A percentile compares a stretch with the other conserved stretches of the same genome.
Conservation (phyloP, 2,329 filamentous ascomycete species). For the Xylaria sp. region DNA sequence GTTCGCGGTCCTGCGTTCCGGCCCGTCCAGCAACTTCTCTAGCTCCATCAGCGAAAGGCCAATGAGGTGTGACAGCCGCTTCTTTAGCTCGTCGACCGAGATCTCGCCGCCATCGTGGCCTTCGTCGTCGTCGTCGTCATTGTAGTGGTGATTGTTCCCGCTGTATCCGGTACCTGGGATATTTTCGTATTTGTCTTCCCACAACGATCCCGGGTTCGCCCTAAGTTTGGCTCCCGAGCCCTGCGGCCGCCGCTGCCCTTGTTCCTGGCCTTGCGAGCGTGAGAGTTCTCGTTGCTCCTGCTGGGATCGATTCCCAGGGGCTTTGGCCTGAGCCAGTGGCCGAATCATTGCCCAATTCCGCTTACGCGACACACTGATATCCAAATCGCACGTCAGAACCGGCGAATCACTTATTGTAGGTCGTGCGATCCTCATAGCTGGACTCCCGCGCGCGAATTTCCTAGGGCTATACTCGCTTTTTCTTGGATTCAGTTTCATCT, state of each 20-base stretch:
- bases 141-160: background rate
- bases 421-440: conserved; percentile 25
- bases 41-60: conserved; percentile 48
- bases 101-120: conserved; percentile 44
- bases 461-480: conserved; percentile 23
- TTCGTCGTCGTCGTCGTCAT: background rate
- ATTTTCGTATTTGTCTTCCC: conserved; percentile 4
- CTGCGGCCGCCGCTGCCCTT: conserved; percentile 6
- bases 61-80: conserved; percentile 47
- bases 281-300: background rate
- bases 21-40: conserved; percentile 46
- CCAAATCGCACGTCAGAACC: conserved; percentile 11
- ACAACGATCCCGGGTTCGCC: background rate
- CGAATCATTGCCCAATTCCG: conserved; percentile 5
- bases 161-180: conserved; percentile 17
- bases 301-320: background rate
- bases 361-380: conserved; percentile 17
- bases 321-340: conserved; percentile 3
- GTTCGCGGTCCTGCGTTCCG: conserved; percentile 25
- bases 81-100: conserved; percentile 50
- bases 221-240: background rate
- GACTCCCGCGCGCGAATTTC: conserved; percentile 20
- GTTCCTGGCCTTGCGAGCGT: background rate
- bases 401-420: conserved; percentile 17
- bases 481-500: conserved; percentile 9